These are phyloP conservation scores for Vaccinium darrowii DNA, from an alignment of 148 eudicot genomes.

Conservation along the genomic window DNA sequence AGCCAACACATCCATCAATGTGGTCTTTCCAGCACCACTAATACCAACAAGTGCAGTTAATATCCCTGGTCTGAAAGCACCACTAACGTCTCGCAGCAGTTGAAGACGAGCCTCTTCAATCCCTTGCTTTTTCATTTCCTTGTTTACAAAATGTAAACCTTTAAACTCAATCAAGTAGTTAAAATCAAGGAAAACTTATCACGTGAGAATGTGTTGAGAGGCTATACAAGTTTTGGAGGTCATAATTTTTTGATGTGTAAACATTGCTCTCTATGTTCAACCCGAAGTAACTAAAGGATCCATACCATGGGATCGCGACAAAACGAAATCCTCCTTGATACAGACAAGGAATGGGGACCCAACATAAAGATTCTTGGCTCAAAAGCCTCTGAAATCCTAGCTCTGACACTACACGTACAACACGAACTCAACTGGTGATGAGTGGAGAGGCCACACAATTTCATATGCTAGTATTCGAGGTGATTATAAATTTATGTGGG, in stretches of 20 bases:
- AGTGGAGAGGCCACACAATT: not conserved
- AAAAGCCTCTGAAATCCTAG: not conserved
- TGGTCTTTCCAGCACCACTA: conserved; percentile 80
- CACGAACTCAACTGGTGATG: not conserved
- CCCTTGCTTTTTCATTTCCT: conserved; percentile 69
- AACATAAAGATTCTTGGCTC: not conserved
- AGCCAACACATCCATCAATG: conserved; percentile 73
- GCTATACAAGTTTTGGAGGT: not conserved
- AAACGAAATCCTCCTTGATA: not conserved
- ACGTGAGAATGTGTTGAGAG: not conserved
- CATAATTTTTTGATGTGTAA: not conserved
- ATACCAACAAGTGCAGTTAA: conserved; percentile 78
- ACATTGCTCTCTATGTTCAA: not conserved
- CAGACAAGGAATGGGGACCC: not conserved
- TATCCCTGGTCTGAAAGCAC: conserved; percentile 73
- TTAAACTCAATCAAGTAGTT: not conserved
- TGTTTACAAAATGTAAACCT: conserved; percentile 4
- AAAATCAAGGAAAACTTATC: not conserved
- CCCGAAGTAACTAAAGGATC: not conserved
- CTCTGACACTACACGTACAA: not conserved
- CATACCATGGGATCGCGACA: not conserved
- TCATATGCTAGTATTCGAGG: not conserved
- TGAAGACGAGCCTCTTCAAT: conserved; percentile 59
- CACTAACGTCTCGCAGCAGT: conserved; percentile 60
- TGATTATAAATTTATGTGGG: not conserved